These are phyloP conservation scores for Pyrus hybrid DNA, from an alignment of 331 rosid genomes.

Conservation along the genomic window DNA sequence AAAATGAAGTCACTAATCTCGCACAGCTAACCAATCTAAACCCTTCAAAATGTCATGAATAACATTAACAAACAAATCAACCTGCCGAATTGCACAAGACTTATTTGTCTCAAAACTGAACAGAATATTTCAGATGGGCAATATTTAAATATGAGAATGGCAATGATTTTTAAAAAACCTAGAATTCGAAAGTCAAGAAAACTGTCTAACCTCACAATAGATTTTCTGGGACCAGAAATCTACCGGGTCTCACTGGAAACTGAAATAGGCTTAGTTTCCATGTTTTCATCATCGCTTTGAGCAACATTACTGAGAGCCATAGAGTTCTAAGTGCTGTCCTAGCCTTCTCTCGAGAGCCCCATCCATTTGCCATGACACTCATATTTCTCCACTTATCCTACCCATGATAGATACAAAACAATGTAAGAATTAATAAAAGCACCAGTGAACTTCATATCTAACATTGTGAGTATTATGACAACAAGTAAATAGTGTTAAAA, in stretches of 20 bases:
- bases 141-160: background rate
- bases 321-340: slow-evolving; percentile 42
- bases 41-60: background rate
- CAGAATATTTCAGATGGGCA: background rate
- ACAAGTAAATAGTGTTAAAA: slow-evolving; percentile 6
- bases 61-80: background rate
- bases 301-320: slow-evolving; percentile 14
- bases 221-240: slow-evolving; percentile 46
- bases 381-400: slow-evolving; percentile 99
- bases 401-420: background rate
- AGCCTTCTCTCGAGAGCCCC: slow-evolving; percentile 85
- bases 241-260: slow-evolving; percentile 43
- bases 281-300: slow-evolving; percentile 75
- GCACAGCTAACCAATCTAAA: background rate
- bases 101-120: background rate
- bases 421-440: background rate
- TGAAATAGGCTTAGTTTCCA: slow-evolving; percentile 53
- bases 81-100: background rate
- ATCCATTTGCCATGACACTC: slow-evolving; percentile 92
- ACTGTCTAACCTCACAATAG: slow-evolving; percentile 61
- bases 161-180: background rate
- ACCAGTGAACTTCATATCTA: background rate
- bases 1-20: background rate
- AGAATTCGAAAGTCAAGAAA: background rate
- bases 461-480: background rate